These are phyloP conservation scores for Solanum pimpinellifolium DNA, from an alignment of 257 asterid genomes.

Conservation along the genomic window DNA sequence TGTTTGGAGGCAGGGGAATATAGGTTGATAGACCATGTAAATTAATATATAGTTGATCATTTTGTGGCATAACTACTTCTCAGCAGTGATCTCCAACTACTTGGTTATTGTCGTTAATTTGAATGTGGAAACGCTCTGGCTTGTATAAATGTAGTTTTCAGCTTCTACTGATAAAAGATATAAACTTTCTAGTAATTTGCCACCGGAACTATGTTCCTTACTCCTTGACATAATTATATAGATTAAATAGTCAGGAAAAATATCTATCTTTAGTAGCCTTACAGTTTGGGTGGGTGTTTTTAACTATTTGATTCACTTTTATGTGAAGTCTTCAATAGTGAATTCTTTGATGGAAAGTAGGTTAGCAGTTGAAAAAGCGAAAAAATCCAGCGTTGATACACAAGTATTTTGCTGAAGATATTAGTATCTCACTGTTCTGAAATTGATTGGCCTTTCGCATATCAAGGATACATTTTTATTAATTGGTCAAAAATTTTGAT, in stretches of 20 bases:
- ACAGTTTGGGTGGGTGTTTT: not conserved
- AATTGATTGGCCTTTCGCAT: not conserved
- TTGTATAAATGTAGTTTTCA: not conserved
- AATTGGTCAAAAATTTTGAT: not conserved
- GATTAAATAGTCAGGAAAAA: not conserved
- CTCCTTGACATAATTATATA: not conserved
- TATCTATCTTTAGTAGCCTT: not conserved
- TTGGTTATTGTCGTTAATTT: not conserved
- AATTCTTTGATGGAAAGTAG: not conserved
- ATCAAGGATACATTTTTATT: not conserved
- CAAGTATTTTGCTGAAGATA: not conserved
- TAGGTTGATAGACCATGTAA: not conserved
- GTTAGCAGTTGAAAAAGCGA: not conserved
- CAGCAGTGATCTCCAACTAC: not conserved
- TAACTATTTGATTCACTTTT: not conserved
- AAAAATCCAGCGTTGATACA: not conserved
- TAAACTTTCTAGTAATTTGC: not conserved
- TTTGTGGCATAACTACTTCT: not conserved
- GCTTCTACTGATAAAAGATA: not conserved
- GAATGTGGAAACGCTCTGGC: not conserved
- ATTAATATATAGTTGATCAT: not conserved
- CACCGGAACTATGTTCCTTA: not conserved
- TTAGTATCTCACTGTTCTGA: not conserved
- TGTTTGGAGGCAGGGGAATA: not conserved
- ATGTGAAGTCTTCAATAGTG: not conserved